These are phyloP conservation scores for Talinum fruticosum DNA, from an alignment of 148 eudicot species.

Conservation along the genomic window DNA sequence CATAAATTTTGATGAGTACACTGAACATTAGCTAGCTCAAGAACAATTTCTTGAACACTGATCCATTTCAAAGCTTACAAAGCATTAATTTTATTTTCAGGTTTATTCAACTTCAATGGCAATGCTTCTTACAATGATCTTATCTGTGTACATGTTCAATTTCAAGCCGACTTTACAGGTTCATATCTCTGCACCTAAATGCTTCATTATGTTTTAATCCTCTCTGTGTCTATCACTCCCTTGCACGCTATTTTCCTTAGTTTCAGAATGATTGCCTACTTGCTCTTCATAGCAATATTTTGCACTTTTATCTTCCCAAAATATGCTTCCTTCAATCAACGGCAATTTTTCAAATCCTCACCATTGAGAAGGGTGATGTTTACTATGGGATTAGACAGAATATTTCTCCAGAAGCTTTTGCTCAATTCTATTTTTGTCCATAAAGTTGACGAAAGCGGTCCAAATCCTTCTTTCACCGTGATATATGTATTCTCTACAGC, in stretches of 20 bases:
- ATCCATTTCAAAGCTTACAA: not conserved
- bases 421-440: not conserved
- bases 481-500: conserved; percentile 49
- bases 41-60: not conserved
- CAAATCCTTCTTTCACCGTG: not conserved
- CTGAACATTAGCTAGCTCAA: not conserved
- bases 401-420: not conserved
- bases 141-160: conserved; percentile 68
- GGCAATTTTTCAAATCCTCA: not conserved
- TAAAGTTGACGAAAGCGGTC: not conserved
- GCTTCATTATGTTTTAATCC: not conserved
- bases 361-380: not conserved
- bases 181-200: conserved; percentile 4
- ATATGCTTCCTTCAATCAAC: not conserved
- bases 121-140: conserved; percentile 84
- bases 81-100: conserved; percentile 31
- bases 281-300: not conserved
- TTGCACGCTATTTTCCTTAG: not conserved
- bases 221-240: not conserved
- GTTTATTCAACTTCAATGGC: conserved; percentile 99
- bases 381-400: not conserved
- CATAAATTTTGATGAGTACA: not conserved
- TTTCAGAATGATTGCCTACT: not conserved
- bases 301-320: not conserved
- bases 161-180: conserved; percentile 94